Percentiles rank a stretch among this genome's conserved stretches.
Conservation (phyloP, 2,329 filamentous ascomycete species). For the Leptosphaerulina australis region DNA sequence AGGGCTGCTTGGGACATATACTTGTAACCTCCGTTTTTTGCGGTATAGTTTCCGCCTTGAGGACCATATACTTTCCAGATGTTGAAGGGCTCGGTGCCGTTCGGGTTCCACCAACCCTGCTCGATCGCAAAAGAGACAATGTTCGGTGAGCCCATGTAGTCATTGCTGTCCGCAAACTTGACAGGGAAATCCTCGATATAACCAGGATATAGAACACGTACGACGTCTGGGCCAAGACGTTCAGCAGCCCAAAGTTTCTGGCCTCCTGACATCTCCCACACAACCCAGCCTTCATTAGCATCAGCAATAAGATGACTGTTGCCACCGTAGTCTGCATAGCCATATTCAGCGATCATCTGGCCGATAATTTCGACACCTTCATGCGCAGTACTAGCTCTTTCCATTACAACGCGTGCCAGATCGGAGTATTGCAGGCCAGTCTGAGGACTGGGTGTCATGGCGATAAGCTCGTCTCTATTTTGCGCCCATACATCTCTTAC, state of each 20-base stretch:
- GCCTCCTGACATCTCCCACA: slow-evolving; percentile 46
- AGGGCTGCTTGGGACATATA: slow-evolving; percentile 48
- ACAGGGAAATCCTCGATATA: slow-evolving; percentile 48
- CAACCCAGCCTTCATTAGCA: slow-evolving; percentile 45
- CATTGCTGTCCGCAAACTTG: slow-evolving; percentile 36
- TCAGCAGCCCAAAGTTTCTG: slow-evolving; percentile 46
- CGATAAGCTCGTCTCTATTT: slow-evolving; percentile 49
- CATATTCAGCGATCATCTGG: slow-evolving; percentile 48
- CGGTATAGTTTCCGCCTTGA: slow-evolving; percentile 36
- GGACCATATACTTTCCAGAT: slow-evolving; percentile 46
- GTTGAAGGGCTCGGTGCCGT: slow-evolving; percentile 42
- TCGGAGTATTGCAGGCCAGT: slow-evolving; percentile 52
- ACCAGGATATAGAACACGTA: slow-evolving; percentile 45
- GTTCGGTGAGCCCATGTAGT: slow-evolving; percentile 45
- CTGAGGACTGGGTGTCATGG: slow-evolving; percentile 52
- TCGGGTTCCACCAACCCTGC: slow-evolving; percentile 45
- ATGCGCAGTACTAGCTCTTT: slow-evolving; percentile 50
- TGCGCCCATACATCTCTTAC: slow-evolving; percentile 53
- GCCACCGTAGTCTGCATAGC: slow-evolving; percentile 53
- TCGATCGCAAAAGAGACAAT: slow-evolving; percentile 46
- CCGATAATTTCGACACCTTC: slow-evolving; percentile 54
- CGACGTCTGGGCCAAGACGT: slow-evolving; percentile 37
- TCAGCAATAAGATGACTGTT: slow-evolving; percentile 54
- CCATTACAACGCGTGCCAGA: slow-evolving; percentile 50
- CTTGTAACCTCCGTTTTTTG: slow-evolving; percentile 45